These are phyloP conservation scores for Colletotrichum sojae DNA, from an alignment of 2,329 filamentous ascomycete species.

Conservation along the genomic window DNA sequence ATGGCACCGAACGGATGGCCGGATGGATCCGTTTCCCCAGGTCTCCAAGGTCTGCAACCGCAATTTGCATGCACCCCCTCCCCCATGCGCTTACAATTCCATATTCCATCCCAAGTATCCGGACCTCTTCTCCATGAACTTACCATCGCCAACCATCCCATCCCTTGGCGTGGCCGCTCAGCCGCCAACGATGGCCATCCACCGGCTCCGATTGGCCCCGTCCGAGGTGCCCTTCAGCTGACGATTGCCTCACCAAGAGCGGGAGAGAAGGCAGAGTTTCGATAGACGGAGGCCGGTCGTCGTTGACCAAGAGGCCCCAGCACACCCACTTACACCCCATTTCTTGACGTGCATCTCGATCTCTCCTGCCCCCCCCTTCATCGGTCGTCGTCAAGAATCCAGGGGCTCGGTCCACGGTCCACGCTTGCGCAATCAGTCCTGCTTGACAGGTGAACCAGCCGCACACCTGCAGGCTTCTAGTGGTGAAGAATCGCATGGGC, in stretches of 20 bases:
- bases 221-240: neutral
- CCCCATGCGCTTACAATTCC: too few species aligned
- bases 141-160: too few species aligned
- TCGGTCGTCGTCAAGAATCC: constrained; percentile 2
- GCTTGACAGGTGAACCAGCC: neutral
- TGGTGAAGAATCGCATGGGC: neutral
- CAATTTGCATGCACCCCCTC: too few species aligned
- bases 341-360: constrained; percentile 28
- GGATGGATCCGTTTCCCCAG: too few species aligned
- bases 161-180: too few species aligned
- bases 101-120: too few species aligned
- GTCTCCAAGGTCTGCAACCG: too few species aligned
- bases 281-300: neutral
- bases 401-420: constrained; percentile 1
- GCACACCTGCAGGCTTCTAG: neutral
- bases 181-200: too few species aligned
- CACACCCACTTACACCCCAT: neutral
- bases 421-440: neutral
- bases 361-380: neutral
- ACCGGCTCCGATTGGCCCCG: too few species aligned
- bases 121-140: too few species aligned
- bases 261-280: neutral
- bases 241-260: neutral
- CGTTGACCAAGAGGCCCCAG: neutral
- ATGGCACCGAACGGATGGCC: too few species aligned